A percentile compares a stretch with the other conserved stretches of the same genome.
phyloP scores from a whole-genome alignment of 2,329 filamentous ascomycete genomes.

The Colletotrichum spaethianum region DNA sequence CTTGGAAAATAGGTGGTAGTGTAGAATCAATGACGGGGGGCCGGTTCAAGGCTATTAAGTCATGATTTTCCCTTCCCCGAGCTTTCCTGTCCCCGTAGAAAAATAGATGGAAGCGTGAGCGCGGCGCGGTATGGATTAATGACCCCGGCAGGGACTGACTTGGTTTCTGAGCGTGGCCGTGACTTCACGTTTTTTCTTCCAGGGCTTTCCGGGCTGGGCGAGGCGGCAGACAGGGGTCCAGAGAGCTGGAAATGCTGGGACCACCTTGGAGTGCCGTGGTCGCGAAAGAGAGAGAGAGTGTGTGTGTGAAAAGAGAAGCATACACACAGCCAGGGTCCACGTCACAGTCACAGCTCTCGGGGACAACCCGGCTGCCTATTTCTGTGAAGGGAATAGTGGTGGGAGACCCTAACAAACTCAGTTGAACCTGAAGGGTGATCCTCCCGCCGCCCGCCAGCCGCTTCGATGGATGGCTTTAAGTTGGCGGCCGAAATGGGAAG shows the following conservation, averaged over 20 bases:
- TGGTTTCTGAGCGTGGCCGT: slow-evolving; percentile 24
- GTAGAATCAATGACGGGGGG: slow-evolving; percentile 9
- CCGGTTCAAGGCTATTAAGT: slow-evolving; percentile 39
- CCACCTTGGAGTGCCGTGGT: neutral
- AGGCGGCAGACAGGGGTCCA: slow-evolving; percentile 32
- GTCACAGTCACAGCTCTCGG: slow-evolving; percentile 34
- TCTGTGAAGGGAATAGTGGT: slow-evolving; percentile 25
- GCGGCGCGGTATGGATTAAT: slow-evolving; percentile 22
- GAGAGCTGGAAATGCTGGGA: slow-evolving; percentile 24
- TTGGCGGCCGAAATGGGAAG: slow-evolving; percentile 12
- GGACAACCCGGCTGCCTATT: slow-evolving; percentile 20
- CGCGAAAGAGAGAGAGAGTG: no score
- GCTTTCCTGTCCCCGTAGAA: slow-evolving; percentile 32
- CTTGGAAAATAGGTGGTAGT: neutral
- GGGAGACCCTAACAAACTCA: slow-evolving; percentile 15
- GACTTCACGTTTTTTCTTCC: slow-evolving; percentile 28
- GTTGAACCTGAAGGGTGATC: slow-evolving; percentile 33
- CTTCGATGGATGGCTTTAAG: neutral
- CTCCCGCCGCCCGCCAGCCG: slow-evolving; percentile 19
- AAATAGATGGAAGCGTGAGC: slow-evolving; percentile 28
- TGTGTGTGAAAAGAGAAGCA: neutral
- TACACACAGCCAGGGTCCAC: slow-evolving; percentile 22
- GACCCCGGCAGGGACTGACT: slow-evolving; percentile 17
- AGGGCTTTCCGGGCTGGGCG: slow-evolving; percentile 37
- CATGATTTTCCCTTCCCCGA: slow-evolving; percentile 28